phyloP scores from a whole-genome alignment of 345 rosid species.

The Populus tremula region DNA sequence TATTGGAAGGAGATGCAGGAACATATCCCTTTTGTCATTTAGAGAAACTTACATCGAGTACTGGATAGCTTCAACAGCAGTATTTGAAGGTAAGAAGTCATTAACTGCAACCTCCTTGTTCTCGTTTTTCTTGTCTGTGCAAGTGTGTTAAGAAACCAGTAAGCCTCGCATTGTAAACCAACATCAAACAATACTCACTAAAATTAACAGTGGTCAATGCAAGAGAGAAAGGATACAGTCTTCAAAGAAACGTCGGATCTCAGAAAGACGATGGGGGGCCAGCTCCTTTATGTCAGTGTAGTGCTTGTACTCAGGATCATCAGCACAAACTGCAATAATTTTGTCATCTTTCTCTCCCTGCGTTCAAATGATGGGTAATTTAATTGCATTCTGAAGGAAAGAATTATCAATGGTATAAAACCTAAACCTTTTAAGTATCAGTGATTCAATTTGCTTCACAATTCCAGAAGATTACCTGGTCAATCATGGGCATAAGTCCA shows the following conservation, averaged over 20 bases:
- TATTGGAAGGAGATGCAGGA: neutral
- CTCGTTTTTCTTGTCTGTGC: slow-evolving; percentile 90
- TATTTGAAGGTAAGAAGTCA: slow-evolving; percentile 66
- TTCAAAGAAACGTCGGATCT: slow-evolving; percentile 94
- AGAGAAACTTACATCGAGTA: slow-evolving; percentile 66
- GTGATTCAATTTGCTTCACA: neutral
- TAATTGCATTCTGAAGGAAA: neutral
- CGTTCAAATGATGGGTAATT: neutral
- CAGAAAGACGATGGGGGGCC: slow-evolving; percentile 91
- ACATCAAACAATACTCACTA: neutral
- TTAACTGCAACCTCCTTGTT: slow-evolving; percentile 95
- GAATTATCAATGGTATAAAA: neutral
- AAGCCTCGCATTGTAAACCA: neutral
- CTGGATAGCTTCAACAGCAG: slow-evolving; percentile 75
- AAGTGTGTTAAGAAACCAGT: slow-evolving; percentile 15
- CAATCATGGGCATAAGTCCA: slow-evolving; percentile 99
- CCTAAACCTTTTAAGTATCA: neutral
- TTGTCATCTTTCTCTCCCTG: slow-evolving; percentile 99
- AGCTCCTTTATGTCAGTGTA: slow-evolving; percentile 81
- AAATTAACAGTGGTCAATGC: neutral
- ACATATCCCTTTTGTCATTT: neutral
- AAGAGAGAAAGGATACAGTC: slow-evolving; percentile 59
- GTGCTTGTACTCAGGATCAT: slow-evolving; percentile 94
- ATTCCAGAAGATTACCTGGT: slow-evolving; percentile 54
- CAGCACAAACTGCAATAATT: slow-evolving; percentile 95